Evolutionary conservation across 2,329 filamentous ascomycete species (phyloP), one percentile per base, ranked within the genome.

Genomic region (Chaetomium sp.): DNA sequence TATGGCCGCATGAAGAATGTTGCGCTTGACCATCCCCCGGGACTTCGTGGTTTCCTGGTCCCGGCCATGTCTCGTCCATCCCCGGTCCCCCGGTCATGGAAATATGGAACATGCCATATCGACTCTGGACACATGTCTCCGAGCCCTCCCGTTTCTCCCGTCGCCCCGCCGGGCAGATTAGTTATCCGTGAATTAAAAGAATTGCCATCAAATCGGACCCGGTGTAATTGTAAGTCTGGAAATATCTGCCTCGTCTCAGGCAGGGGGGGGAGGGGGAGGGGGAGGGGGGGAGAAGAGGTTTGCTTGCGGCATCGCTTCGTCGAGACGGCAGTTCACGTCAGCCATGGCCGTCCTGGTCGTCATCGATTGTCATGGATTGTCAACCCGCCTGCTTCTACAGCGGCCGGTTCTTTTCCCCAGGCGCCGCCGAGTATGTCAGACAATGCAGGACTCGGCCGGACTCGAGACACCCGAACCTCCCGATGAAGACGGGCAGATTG

Each of bases 171-270:
- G 55, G 62, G 57, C 38, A 65, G 38, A 65, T 63, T 65, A 66
- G n/a, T n/a, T n/a, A n/a, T n/a, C n/a, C n/a, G n/a, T n/a, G n/a
- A 66, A 68, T 68, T 68, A 62, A 62, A 60, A 67, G 60, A 63
- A 42, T 60, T 54, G 63, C 57, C 50, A 29, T 51, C 58, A 62
- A 54, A 25, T 27, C 49, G 25, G 29, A 9, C n/a, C 13, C 19
- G 45, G 42, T 16, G 33, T 27, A 51, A 38, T 42, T 64, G 49
- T 60, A 55, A 61, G 57, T n/a, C 35, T 64, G 64, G 53, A 66
- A 38, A 59, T 23, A 23, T 45, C 45, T 35, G 57, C 25, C 53
- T 50, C 53, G 42, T 47, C 50, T 45, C 38, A 57, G 55, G 50
- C 61, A 57, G 21, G 33, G 54, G 16, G 21, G 33, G 35, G 8